Conservation (phyloP, 805 yeast species). For the Metschnikowia gelsemii region DNA sequence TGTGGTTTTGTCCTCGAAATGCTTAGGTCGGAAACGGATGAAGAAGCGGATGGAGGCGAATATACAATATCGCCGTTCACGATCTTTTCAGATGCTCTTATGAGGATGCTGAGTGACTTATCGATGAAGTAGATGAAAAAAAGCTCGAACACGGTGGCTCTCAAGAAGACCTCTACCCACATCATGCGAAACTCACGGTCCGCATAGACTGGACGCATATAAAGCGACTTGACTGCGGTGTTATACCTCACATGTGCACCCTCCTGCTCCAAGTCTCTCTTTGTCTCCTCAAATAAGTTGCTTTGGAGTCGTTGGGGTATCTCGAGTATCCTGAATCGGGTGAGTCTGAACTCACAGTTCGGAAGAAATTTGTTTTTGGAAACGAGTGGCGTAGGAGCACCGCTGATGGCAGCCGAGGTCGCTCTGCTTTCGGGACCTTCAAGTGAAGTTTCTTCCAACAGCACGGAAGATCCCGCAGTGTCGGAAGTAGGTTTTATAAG, state of each 20-base stretch:
- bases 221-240: conserved; percentile 1
- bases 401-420: not conserved
- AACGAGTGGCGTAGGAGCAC: not conserved
- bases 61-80: conserved; percentile 18
- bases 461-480: not conserved
- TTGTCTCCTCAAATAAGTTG: conserved; percentile 3
- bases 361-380: conserved; percentile 5
- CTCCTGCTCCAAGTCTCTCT: conserved; percentile 6
- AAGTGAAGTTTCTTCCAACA: not conserved
- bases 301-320: conserved; percentile 3
- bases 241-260: conserved; percentile 1
- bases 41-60: conserved; percentile 10
- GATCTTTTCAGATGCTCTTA: conserved; percentile 20
- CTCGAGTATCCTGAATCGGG: conserved; percentile 4
- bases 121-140: conserved; percentile 40
- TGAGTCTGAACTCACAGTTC: conserved; percentile 2
- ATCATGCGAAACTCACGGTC: conserved; percentile 22
- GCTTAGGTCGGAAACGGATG: not conserved
- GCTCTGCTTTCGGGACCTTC: not conserved
- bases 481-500: not conserved
- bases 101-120: conserved; percentile 32
- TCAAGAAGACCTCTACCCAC: conserved; percentile 34
- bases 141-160: conserved; percentile 28
- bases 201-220: conserved; percentile 29
- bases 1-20: not conserved